Conservation (phyloP, 495 filamentous ascomycete species). For the Hypomontagnella submonticulosa region DNA sequence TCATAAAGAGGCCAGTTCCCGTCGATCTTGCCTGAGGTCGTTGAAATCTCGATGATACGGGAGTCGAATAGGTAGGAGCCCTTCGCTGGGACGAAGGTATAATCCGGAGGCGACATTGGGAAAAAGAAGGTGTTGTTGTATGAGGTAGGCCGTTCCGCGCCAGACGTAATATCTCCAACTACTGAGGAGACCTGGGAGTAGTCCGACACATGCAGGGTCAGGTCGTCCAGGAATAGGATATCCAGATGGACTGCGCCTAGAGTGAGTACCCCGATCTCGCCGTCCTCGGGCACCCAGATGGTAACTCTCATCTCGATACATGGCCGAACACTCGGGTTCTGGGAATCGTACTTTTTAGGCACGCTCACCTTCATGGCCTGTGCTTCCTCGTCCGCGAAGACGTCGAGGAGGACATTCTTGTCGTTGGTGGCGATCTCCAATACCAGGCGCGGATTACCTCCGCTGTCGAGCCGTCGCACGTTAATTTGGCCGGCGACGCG, state of each 20-base stretch:
- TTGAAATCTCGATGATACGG: slow-evolving; percentile 47
- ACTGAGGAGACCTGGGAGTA: slow-evolving; percentile 40
- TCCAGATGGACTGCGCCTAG: slow-evolving; percentile 51
- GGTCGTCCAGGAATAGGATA: slow-evolving; percentile 54
- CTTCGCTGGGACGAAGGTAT: slow-evolving; percentile 39
- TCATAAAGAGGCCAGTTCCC: slow-evolving; percentile 59
- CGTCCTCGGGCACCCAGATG: slow-evolving; percentile 54
- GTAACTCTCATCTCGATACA: slow-evolving; percentile 56
- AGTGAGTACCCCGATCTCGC: slow-evolving; percentile 42
- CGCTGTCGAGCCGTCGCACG: slow-evolving; percentile 48
- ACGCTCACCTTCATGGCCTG: slow-evolving; percentile 50
- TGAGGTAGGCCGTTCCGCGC: slow-evolving; percentile 13
- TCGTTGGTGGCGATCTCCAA: slow-evolving; percentile 55
- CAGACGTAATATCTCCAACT: slow-evolving; percentile 46
- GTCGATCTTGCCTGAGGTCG: slow-evolving; percentile 50
- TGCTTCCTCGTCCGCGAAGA: slow-evolving; percentile 41
- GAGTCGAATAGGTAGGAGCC: slow-evolving; percentile 49
- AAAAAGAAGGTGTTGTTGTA: slow-evolving; percentile 12
- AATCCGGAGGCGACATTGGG: slow-evolving; percentile 19
- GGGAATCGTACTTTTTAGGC: slow-evolving; percentile 46
- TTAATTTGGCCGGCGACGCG: slow-evolving; percentile 54
- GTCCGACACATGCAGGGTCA: slow-evolving; percentile 47
- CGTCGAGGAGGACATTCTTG: slow-evolving; percentile 45
- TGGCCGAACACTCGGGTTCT: slow-evolving; percentile 35
- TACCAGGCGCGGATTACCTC: slow-evolving; percentile 45